Conservation (phyloP, 2,329 filamentous ascomycete genomes). For the Sarocladium brachiariae region DNA sequence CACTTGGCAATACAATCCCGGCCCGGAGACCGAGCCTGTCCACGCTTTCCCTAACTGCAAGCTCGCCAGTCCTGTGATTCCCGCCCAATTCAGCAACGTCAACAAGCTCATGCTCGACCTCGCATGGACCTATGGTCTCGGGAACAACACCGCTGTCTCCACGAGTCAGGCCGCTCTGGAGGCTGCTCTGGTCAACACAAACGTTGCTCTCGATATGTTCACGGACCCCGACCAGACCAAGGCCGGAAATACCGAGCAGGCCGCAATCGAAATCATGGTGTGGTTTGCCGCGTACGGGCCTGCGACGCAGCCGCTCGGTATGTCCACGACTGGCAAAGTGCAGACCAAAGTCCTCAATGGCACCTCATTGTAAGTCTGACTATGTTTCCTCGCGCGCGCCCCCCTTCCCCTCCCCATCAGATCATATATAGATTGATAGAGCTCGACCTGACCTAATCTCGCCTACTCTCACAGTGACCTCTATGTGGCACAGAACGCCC, state of each 20-base stretch:
- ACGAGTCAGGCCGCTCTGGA: constrained; percentile 29
- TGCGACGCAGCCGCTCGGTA: constrained; percentile 41
- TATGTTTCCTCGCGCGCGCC: no score
- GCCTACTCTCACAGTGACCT: constrained; percentile 25
- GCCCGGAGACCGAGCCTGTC: constrained; percentile 35
- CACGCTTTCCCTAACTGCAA: constrained; percentile 50
- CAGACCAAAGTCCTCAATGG: constrained; percentile 31
- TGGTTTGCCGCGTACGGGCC: constrained; percentile 44
- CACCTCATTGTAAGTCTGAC: constrained; percentile 33
- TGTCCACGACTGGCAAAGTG: constrained; percentile 19
- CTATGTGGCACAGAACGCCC: constrained; percentile 33
- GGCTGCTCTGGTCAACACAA: constrained; percentile 37
- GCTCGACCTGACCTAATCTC: no score
- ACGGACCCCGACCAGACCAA: constrained; percentile 37
- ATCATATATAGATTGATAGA: neutral
- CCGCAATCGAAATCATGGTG: constrained; percentile 49
- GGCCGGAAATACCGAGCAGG: constrained; percentile 32
- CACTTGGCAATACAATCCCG: constrained; percentile 45
- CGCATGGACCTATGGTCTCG: constrained; percentile 42
- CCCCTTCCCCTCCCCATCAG: no score
- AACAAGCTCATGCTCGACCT: constrained; percentile 35
- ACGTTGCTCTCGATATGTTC: constrained; percentile 55
- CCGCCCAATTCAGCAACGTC: constrained; percentile 32
- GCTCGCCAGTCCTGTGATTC: constrained; percentile 36
- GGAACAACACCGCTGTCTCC: constrained; percentile 30